These are phyloP conservation scores for Juglanconis juglandina DNA, from an alignment of 2,329 filamentous ascomycete genomes.

Conservation along the genomic window DNA sequence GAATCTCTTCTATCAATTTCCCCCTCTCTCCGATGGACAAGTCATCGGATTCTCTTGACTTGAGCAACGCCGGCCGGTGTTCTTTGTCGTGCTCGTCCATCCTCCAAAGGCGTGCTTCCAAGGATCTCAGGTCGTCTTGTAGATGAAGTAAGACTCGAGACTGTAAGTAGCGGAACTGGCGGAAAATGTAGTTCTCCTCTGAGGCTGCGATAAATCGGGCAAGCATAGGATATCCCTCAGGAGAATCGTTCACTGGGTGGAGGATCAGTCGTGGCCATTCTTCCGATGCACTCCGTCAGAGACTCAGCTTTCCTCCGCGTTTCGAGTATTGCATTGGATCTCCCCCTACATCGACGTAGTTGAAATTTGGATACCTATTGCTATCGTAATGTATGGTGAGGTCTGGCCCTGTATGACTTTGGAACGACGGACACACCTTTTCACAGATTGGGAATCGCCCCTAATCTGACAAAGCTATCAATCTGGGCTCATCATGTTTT, in stretches of 20 bases:
- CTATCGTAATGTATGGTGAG: no score
- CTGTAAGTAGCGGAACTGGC: slow-evolving; percentile 2
- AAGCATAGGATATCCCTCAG: background rate
- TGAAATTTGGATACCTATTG: no score
- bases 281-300: background rate
- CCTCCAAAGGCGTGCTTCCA: background rate
- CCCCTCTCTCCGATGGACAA: background rate
- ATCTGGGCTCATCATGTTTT: no score
- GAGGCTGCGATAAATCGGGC: background rate
- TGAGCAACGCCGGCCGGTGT: background rate
- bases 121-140: background rate
- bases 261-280: background rate
- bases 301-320: no score
- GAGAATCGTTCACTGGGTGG: background rate
- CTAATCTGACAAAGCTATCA: no score
- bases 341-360: no score
- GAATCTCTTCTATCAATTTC: background rate
- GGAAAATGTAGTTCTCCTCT: background rate
- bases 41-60: background rate
- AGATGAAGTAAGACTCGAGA: background rate
- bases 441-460: no score
- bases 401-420: no score
- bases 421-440: no score
- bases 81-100: slow-evolving; percentile 1
- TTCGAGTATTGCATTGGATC: no score